These are phyloP conservation scores for Elymus sibiricus DNA, from an alignment of 176 grass and related monocot genomes.

Conservation along the genomic window DNA sequence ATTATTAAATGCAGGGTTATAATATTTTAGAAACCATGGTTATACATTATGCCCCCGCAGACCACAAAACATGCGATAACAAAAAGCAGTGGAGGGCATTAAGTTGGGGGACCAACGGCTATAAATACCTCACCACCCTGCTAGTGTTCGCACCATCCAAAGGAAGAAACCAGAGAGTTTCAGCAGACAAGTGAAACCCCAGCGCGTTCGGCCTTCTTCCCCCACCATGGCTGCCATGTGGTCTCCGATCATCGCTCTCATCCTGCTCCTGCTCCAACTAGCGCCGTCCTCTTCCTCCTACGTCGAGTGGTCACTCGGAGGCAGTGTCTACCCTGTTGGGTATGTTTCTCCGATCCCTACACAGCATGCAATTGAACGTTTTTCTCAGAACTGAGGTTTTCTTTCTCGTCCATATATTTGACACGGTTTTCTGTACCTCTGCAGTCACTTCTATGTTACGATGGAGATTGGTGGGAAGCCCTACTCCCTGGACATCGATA, in stretches of 20 bases:
- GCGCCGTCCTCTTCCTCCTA: slow-evolving; percentile 10
- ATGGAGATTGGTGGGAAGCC: slow-evolving; percentile 61
- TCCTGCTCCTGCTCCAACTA: slow-evolving; percentile 11
- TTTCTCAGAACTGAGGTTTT: background rate
- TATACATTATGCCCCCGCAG: too few relatives aligned
- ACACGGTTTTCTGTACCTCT: background rate
- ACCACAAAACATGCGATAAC: background rate
- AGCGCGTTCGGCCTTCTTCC: background rate
- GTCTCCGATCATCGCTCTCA: background rate
- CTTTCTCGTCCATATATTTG: background rate
- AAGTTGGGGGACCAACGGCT: too few relatives aligned
- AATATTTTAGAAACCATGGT: too few relatives aligned
- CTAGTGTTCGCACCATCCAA: background rate
- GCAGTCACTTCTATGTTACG: slow-evolving; percentile 40
- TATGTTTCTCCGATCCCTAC: background rate
- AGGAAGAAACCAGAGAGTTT: background rate
- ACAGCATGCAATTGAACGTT: background rate
- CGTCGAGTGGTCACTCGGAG: slow-evolving; percentile 28
- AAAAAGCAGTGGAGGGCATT: background rate
- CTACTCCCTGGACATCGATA: slow-evolving; percentile 73
- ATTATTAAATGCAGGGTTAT: too few relatives aligned
- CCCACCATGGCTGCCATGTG: slow-evolving; percentile 1
- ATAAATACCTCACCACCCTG: background rate
- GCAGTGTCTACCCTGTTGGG: slow-evolving; percentile 55
- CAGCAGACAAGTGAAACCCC: background rate